Percentiles rank a stretch among this genome's conserved stretches.
These are phyloP conservation scores for Cyberlindnera americana DNA, from an alignment of 805 yeast genomes.

Conservation along the genomic window DNA sequence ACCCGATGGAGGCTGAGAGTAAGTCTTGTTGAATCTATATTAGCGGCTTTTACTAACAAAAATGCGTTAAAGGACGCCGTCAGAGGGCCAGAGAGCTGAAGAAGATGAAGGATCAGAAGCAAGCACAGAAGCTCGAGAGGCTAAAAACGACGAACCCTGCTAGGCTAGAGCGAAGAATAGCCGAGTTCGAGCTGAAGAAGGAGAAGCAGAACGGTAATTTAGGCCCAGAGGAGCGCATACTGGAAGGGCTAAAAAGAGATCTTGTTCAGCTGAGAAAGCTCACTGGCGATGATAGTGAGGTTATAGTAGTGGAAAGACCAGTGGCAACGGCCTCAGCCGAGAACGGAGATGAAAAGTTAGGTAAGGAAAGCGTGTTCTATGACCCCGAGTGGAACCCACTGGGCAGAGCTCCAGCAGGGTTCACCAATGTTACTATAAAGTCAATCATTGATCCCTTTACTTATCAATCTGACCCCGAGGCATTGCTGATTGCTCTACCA, in stretches of 20 bases:
- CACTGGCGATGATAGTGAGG: constrained; percentile 11
- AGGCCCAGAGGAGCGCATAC: constrained; percentile 31
- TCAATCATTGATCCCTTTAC: background rate
- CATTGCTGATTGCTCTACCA: constrained; percentile 32
- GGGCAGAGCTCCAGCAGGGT: constrained; percentile 47
- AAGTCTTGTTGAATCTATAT: background rate
- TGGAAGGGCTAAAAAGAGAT: constrained; percentile 37
- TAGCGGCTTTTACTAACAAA: background rate
- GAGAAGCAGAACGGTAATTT: constrained; percentile 34
- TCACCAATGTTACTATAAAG: constrained; percentile 2
- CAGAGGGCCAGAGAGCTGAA: constrained; percentile 17
- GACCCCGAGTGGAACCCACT: constrained; percentile 65
- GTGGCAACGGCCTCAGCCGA: background rate
- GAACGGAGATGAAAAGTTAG: constrained; percentile 31
- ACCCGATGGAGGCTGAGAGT: constrained; percentile 20
- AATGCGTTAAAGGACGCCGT: constrained; percentile 26
- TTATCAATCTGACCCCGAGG: constrained; percentile 19
- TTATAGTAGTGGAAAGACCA: background rate
- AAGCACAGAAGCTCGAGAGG: constrained; percentile 6
- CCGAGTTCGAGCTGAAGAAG: constrained; percentile 27
- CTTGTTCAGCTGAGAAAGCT: constrained; percentile 35
- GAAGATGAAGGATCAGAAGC: constrained; percentile 8
- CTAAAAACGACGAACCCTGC: constrained; percentile 20
- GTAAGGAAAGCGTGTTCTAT: constrained; percentile 50
- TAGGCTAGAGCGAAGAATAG: constrained; percentile 19